Conservation (phyloP, 768 basidiomycete genomes). For the Leccinum aurantiacum region DNA sequence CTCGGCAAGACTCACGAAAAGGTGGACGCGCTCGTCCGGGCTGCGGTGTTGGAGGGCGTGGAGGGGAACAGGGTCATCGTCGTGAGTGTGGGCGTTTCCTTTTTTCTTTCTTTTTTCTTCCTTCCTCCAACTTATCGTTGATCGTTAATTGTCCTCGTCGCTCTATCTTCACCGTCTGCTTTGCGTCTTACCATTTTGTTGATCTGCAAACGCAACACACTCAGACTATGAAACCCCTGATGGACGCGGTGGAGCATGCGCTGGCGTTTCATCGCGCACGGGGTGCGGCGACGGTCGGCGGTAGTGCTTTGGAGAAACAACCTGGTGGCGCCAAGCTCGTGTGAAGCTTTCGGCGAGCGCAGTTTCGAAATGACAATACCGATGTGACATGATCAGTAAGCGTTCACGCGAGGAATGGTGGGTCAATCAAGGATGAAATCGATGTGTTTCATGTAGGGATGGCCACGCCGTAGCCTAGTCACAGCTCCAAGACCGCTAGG, state of each 20-base stretch:
- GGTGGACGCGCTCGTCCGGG: conserved; percentile 70
- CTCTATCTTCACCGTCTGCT: background rate
- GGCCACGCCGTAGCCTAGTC: too few species aligned
- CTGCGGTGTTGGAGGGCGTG: conserved; percentile 59
- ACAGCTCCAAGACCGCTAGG: too few species aligned
- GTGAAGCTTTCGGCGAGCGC: conserved; percentile 7
- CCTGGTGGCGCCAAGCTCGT: conserved; percentile 7
- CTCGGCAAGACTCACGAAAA: conserved; percentile 84
- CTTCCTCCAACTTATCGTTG: background rate
- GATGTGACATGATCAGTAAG: too few species aligned
- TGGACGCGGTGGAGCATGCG: conserved; percentile 73
- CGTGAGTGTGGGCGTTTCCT: conserved; percentile 44
- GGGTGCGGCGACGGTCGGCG: conserved; percentile 14
- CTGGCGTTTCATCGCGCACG: conserved; percentile 56
- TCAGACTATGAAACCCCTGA: conserved; percentile 75
- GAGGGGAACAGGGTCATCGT: conserved; percentile 61
- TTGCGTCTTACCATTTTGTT: background rate
- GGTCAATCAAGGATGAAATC: too few species aligned
- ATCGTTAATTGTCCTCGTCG: background rate
- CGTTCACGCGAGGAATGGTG: too few species aligned
- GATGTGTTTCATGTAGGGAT: too few species aligned
- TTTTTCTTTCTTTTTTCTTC: background rate
- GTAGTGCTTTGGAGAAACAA: conserved; percentile 7
- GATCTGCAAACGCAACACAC: background rate
- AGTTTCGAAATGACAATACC: too few species aligned